A percentile compares a stretch with the other conserved stretches of the same genome.
Evolutionary conservation across 441 rosid species (phyloP).

Genomic region (Daphne laureola): DNA sequence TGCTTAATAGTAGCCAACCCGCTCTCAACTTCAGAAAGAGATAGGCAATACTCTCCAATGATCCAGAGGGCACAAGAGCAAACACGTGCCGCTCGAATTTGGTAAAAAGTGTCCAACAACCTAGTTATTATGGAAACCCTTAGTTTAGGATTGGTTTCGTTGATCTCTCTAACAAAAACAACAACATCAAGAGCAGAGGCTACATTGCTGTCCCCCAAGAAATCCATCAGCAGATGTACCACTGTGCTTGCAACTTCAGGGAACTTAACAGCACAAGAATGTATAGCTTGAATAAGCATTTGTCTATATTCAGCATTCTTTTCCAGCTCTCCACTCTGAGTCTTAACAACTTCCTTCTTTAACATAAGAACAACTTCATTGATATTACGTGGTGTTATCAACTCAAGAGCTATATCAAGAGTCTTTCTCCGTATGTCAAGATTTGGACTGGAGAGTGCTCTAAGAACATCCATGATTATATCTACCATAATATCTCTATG

Average conservation of each 20-base stretch:
- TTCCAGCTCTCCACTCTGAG: slow-evolving; percentile 87
- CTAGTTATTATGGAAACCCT: slow-evolving; percentile 83
- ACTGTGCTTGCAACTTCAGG: slow-evolving; percentile 94
- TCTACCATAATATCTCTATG: slow-evolving; percentile 87
- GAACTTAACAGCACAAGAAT: slow-evolving; percentile 84
- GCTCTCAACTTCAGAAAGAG: slow-evolving; percentile 81
- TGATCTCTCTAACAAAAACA: slow-evolving; percentile 79
- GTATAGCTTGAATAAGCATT: slow-evolving; percentile 94
- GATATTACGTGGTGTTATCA: slow-evolving; percentile 69
- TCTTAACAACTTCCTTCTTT: slow-evolving; percentile 95
- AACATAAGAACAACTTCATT: slow-evolving; percentile 65
- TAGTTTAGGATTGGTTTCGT: slow-evolving; percentile 73
- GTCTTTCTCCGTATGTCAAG: slow-evolving; percentile 81
- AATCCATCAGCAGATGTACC: slow-evolving; percentile 91
- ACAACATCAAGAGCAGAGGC: slow-evolving; percentile 88
- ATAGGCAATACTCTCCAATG: slow-evolving; percentile 82
- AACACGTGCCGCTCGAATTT: slow-evolving; percentile 81
- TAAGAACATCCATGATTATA: slow-evolving; percentile 83
- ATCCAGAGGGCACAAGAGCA: slow-evolving; percentile 92
- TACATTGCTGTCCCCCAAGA: slow-evolving; percentile 79
- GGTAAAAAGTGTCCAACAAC: slow-evolving; percentile 78
- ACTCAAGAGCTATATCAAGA: slow-evolving; percentile 73
- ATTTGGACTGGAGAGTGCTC: slow-evolving; percentile 86
- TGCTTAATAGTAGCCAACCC: slow-evolving; percentile 77
- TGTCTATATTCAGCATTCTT: slow-evolving; percentile 90